These are phyloP conservation scores for Venustampulla echinocandica DNA, from an alignment of 495 filamentous ascomycete species.

Conservation along the genomic window DNA sequence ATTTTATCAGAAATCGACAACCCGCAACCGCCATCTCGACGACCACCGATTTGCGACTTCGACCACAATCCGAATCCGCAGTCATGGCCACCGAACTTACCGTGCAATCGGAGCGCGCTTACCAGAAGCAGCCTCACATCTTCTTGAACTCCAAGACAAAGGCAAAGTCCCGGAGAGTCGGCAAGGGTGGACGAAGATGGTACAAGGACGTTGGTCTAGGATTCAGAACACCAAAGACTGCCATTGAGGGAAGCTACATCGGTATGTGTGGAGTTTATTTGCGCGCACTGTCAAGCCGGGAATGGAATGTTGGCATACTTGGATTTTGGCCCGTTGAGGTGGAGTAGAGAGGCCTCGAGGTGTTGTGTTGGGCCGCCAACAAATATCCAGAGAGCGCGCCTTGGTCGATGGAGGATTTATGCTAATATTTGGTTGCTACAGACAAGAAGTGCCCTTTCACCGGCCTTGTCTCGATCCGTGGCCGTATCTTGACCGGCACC, in stretches of 20 bases:
- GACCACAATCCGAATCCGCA: conserved; percentile 49
- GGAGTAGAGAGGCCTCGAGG: neutral
- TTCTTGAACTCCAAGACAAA: conserved; percentile 89
- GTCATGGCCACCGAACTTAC: conserved; percentile 97
- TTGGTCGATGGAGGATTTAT: conserved; percentile 3
- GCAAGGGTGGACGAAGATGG: conserved; percentile 89
- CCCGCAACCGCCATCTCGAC: conserved; percentile 2
- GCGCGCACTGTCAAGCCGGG: neutral
- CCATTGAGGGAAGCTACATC: conserved; percentile 98
- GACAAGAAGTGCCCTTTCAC: conserved; percentile 99
- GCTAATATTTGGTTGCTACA: conserved; percentile 34
- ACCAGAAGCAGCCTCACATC: conserved; percentile 99
- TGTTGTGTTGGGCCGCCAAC: neutral
- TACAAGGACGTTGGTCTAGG: conserved; percentile 99
- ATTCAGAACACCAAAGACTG: conserved; percentile 93
- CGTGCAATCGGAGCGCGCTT: conserved; percentile 96
- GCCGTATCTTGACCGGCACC: conserved; percentile 97
- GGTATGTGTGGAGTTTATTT: conserved; percentile 60
- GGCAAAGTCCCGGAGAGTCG: conserved; percentile 71
- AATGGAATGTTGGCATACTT: neutral
- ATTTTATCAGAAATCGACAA: neutral
- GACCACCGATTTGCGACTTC: conserved; percentile 19
- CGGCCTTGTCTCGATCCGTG: conserved; percentile 94
- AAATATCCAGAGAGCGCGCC: too few relatives aligned
- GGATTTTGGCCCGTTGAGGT: neutral